Conservation (phyloP, 2,329 filamentous ascomycete genomes). For the Alternaria longipes region DNA sequence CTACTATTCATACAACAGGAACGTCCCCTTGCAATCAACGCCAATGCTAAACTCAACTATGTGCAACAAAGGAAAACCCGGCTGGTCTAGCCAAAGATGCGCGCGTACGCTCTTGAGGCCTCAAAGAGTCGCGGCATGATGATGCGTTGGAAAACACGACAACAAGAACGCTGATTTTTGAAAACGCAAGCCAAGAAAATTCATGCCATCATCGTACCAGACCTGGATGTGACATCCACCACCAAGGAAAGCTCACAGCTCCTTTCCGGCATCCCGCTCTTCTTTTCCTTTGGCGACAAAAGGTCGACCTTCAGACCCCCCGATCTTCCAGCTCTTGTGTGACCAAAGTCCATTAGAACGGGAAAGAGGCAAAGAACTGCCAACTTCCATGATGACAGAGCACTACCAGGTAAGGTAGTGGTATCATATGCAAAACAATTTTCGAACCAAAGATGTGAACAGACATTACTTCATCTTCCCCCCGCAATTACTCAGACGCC, state of each 20-base stretch:
- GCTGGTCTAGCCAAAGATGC: slow-evolving; percentile 34
- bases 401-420: slow-evolving; percentile 10
- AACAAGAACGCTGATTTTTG: slow-evolving; percentile 14
- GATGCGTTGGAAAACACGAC: slow-evolving; percentile 4
- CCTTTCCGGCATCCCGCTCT: not conserved
- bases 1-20: slow-evolving; percentile 9
- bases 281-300: slow-evolving; percentile 1
- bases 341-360: not conserved
- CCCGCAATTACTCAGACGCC: slow-evolving; percentile 3
- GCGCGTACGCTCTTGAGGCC: slow-evolving; percentile 12
- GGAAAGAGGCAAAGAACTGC: not conserved
- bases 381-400: not conserved
- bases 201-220: slow-evolving; percentile 13
- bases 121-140: slow-evolving; percentile 20
- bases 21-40: slow-evolving; percentile 6
- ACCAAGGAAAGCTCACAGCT: not conserved
- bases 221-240: not conserved
- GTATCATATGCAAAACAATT: slow-evolving; percentile 32
- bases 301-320: slow-evolving; percentile 41
- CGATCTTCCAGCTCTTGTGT: slow-evolving; percentile 39
- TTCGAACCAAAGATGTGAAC: slow-evolving; percentile 19
- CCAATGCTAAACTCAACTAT: slow-evolving; percentile 12
- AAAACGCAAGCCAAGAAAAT: slow-evolving; percentile 2
- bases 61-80: slow-evolving; percentile 33
- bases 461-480: slow-evolving; percentile 26